Percentiles rank a stretch among this genome's conserved stretches.
Evolutionary conservation across 768 basidiomycete species (phyloP).

Genomic region (Tubosaeta sp.): DNA sequence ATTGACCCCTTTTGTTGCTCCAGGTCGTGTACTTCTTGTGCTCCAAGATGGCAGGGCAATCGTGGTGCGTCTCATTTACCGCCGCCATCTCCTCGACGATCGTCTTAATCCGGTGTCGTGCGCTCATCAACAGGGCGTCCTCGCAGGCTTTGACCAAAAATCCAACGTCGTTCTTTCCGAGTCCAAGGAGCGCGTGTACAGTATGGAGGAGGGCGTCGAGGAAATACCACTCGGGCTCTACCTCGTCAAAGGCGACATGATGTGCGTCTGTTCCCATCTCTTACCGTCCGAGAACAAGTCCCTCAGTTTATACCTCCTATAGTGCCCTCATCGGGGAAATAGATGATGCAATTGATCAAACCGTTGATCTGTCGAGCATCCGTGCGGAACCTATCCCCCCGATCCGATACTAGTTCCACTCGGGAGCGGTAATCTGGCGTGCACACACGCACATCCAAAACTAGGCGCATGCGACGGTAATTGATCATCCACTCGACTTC

Average conservation of each 20-base stretch:
- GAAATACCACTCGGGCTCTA: conserved; percentile 93
- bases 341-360: conserved; percentile 75
- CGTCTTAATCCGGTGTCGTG: not conserved
- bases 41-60: conserved; percentile 96
- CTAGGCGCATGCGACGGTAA: not conserved
- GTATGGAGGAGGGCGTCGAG: conserved; percentile 86
- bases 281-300: not conserved
- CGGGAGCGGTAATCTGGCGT: not conserved
- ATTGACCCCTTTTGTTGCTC: not conserved
- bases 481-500: not conserved
- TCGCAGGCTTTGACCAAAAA: conserved; percentile 93
- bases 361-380: conserved; percentile 70
- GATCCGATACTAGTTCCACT: conserved; percentile 58
- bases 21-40: conserved; percentile 88
- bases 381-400: conserved; percentile 85
- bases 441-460: not conserved
- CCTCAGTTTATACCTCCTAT: conserved; percentile 2
- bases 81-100: not conserved
- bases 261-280: conserved; percentile 53
- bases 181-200: conserved; percentile 90
- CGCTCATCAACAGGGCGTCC: conserved; percentile 58
- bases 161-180: conserved; percentile 95
- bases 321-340: conserved; percentile 81
- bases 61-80: conserved; percentile 53
- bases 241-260: conserved; percentile 97